These are phyloP conservation scores for Gossypium davidsonii DNA, from an alignment of 441 rosid genomes.

Conservation along the genomic window DNA sequence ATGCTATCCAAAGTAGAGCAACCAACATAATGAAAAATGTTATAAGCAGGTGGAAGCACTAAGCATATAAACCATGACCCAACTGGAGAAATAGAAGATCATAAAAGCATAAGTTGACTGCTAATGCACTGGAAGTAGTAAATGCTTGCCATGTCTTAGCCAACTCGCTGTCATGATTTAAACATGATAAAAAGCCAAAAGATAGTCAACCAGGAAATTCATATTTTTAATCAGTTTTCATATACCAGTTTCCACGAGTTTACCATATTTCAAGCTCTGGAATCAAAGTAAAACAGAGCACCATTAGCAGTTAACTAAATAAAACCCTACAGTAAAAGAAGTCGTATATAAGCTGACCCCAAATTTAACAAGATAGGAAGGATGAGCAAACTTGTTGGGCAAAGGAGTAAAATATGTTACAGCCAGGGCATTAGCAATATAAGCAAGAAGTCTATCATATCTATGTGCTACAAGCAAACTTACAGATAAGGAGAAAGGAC, in stretches of 20 bases:
- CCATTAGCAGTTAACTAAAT: not conserved
- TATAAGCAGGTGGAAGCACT: constrained; percentile 2
- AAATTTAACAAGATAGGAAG: not conserved
- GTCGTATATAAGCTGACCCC: not conserved
- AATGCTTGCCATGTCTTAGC: not conserved
- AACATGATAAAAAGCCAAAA: not conserved
- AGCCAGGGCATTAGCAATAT: not conserved
- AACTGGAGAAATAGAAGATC: not conserved
- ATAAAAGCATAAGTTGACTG: not conserved
- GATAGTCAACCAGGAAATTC: not conserved
- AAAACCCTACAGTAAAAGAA: constrained; percentile 1
- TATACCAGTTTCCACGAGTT: not conserved
- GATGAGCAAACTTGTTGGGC: not conserved
- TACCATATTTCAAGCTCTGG: not conserved
- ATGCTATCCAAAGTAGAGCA: not conserved
- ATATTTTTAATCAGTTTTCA: not conserved
- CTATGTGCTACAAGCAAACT: constrained; percentile 7
- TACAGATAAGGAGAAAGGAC: not conserved
- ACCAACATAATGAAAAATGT: not conserved
- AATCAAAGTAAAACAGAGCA: not conserved
- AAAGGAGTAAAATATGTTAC: not conserved
- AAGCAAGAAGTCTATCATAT: not conserved
- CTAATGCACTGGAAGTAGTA: not conserved
- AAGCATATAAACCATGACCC: not conserved
- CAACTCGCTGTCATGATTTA: not conserved